Conservation (phyloP, 768 basidiomycete genomes). For the Leucosporidium creatinivorum region DNA sequence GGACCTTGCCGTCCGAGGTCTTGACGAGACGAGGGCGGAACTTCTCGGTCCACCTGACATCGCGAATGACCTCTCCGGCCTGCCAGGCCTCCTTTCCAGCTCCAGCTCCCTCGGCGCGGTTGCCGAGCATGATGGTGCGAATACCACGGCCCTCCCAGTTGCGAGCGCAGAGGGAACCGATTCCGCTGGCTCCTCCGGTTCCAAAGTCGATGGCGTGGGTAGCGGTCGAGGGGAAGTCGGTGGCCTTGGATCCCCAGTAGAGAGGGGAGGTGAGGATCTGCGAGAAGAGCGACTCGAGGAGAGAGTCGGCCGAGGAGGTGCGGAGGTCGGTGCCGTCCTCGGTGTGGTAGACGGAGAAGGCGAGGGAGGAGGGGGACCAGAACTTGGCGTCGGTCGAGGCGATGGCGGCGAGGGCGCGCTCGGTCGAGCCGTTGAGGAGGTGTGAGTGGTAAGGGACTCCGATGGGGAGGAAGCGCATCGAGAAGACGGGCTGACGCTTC, state of each 20-base stretch:
- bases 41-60: slow-evolving; percentile 87
- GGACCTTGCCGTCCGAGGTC: slow-evolving; percentile 84
- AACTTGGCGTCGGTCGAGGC: slow-evolving; percentile 53
- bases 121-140: slow-evolving; percentile 80
- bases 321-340: slow-evolving; percentile 88
- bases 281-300: slow-evolving; percentile 81
- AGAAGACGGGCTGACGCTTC: slow-evolving; percentile 89
- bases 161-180: slow-evolving; percentile 79
- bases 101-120: slow-evolving; percentile 70
- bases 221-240: slow-evolving; percentile 76
- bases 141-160: slow-evolving; percentile 92
- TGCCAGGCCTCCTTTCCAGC: slow-evolving; percentile 69
- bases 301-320: slow-evolving; percentile 51
- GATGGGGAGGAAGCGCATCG: slow-evolving; percentile 86
- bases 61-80: slow-evolving; percentile 67
- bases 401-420: slow-evolving; percentile 69
- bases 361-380: slow-evolving; percentile 53
- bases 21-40: slow-evolving; percentile 77
- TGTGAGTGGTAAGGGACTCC: slow-evolving; percentile 91
- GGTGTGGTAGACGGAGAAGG: slow-evolving; percentile 82
- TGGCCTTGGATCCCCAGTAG: slow-evolving; percentile 78
- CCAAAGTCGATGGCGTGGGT: slow-evolving; percentile 97
- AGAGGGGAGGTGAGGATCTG: slow-evolving; percentile 89
- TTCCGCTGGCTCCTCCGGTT: slow-evolving; percentile 86
- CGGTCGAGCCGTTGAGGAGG: slow-evolving; percentile 66